phyloP scores from a whole-genome alignment of 495 filamentous ascomycete genomes.

The Cercophora samala region DNA sequence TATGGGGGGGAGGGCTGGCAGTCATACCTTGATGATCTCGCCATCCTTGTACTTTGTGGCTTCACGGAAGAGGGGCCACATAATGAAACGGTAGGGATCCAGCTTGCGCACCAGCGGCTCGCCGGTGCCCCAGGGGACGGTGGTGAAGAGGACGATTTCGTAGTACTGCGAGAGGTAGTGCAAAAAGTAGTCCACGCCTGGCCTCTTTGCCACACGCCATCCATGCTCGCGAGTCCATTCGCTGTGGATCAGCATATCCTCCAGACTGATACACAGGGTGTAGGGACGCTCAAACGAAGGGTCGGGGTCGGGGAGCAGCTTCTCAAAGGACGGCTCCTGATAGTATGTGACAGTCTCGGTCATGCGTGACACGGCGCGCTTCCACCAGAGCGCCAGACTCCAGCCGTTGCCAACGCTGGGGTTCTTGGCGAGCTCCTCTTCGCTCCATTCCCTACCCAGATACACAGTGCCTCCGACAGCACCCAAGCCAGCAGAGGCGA shows the following conservation, averaged over 20 bases:
- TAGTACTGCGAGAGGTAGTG: conserved; percentile 96
- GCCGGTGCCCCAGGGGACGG: conserved; percentile 70
- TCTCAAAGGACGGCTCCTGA: conserved; percentile 91
- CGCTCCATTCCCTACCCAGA: conserved; percentile 78
- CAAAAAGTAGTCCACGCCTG: conserved; percentile 94
- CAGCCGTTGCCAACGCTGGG: conserved; percentile 66
- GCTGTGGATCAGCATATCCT: conserved; percentile 90
- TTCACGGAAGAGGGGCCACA: conserved; percentile 92
- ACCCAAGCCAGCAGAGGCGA: conserved; percentile 45
- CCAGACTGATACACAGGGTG: conserved; percentile 85
- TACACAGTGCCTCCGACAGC: conserved; percentile 47
- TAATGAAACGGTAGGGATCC: conserved; percentile 92
- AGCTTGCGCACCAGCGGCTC: conserved; percentile 89
- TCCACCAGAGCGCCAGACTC: conserved; percentile 63
- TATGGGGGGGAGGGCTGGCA: background rate
- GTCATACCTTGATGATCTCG: conserved; percentile 87
- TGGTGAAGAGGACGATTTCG: conserved; percentile 93
- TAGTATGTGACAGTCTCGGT: conserved; percentile 80
- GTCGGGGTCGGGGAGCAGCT: conserved; percentile 86
- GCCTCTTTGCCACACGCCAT: conserved; percentile 92
- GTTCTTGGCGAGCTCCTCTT: conserved; percentile 66
- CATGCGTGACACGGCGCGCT: conserved; percentile 69
- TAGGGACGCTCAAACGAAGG: conserved; percentile 80
- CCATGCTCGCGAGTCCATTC: conserved; percentile 92
- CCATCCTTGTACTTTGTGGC: conserved; percentile 93